These are phyloP conservation scores for Colletotrichum sp. DNA, from an alignment of 2,329 filamentous ascomycete genomes.

Conservation along the genomic window DNA sequence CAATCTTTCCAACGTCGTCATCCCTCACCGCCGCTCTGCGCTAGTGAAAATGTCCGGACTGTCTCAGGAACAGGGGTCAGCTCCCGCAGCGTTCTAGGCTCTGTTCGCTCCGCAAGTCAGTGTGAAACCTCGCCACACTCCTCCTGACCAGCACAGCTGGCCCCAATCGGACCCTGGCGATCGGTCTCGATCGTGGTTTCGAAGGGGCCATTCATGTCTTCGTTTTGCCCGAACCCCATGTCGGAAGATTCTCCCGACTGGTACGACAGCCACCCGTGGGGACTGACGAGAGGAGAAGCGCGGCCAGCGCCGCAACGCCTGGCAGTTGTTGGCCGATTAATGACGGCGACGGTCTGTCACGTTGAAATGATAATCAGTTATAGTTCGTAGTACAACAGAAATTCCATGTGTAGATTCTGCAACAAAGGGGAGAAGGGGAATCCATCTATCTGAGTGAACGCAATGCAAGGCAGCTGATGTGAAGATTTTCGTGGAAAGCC, in stretches of 20 bases:
- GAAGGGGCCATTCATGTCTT: neutral
- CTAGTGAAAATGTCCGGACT: constrained; percentile 1
- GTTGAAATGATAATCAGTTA: constrained; percentile 45
- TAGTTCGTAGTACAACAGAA: constrained; percentile 29
- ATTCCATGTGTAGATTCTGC: constrained; percentile 23
- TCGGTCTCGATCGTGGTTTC: neutral
- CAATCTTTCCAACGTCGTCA: neutral
- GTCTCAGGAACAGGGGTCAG: constrained; percentile 11
- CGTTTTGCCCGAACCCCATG: constrained; percentile 1
- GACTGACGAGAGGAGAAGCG: neutral
- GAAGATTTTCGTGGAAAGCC: neutral
- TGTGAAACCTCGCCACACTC: neutral
- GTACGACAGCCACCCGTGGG: neutral
- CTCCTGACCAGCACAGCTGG: neutral
- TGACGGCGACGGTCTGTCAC: constrained; percentile 46
- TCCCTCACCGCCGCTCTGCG: constrained; percentile 10
- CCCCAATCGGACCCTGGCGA: constrained; percentile 12
- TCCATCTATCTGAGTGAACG: constrained; percentile 19
- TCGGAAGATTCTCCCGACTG: neutral
- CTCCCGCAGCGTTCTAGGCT: neutral
- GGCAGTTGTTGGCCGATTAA: constrained; percentile 17
- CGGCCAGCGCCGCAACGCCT: neutral
- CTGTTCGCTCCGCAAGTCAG: neutral
- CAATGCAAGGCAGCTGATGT: constrained; percentile 6
- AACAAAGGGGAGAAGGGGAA: neutral